These are phyloP conservation scores for Dictyophora rubrovolvata DNA, from an alignment of 768 basidiomycete species.

Conservation along the genomic window DNA sequence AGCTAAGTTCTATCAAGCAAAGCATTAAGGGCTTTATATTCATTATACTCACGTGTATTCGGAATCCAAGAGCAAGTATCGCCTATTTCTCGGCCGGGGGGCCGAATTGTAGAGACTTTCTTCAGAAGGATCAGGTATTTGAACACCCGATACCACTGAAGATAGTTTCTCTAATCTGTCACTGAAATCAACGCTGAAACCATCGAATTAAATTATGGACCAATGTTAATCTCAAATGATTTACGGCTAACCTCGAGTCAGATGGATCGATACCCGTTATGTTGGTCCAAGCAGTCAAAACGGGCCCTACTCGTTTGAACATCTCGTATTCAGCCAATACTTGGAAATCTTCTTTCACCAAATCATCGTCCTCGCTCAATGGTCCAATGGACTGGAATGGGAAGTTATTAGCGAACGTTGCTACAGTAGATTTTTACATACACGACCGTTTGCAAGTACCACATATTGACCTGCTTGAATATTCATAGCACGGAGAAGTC, in stretches of 20 bases:
- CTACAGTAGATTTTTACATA: conserved; percentile 28
- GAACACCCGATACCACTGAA: conserved; percentile 62
- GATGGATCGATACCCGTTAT: conserved; percentile 31
- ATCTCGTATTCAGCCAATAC: conserved; percentile 67
- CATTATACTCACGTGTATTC: conserved; percentile 49
- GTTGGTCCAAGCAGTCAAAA: conserved; percentile 53
- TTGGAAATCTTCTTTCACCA: conserved; percentile 62
- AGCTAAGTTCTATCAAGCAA: conserved; percentile 29
- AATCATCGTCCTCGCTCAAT: conserved; percentile 39
- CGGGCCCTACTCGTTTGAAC: conserved; percentile 55
- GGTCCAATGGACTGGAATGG: conserved; percentile 64
- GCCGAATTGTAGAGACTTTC: conserved; percentile 62
- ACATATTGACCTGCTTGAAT: conserved; percentile 51
- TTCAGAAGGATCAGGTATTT: conserved; percentile 64
- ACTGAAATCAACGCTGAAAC: conserved; percentile 40
- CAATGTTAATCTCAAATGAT: background rate
- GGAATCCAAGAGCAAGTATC: conserved; percentile 50
- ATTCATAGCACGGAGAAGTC: conserved; percentile 45
- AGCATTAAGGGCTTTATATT: background rate
- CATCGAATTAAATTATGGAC: background rate
- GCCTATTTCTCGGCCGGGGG: conserved; percentile 44
- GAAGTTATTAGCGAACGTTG: conserved; percentile 6
- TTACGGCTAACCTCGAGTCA: conserved; percentile 32
- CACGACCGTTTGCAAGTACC: conserved; percentile 75
- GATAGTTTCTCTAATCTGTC: conserved; percentile 55